Conservation (phyloP, 306 rosid genomes). For the Pterocarpus macrocarpus region DNA sequence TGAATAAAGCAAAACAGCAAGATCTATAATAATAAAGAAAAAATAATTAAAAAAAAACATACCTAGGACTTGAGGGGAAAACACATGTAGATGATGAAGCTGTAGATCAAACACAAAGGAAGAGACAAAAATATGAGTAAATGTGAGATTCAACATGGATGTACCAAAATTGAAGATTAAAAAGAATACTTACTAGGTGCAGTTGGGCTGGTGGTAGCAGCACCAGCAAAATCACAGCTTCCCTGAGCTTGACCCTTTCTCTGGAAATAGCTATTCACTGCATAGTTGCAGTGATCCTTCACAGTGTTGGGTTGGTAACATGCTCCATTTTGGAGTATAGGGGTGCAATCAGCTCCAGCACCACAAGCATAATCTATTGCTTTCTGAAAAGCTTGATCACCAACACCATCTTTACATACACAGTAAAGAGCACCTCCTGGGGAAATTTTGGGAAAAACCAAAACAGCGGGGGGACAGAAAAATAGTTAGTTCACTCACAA, state of each 20-base stretch:
- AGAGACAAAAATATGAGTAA: constrained; percentile 34
- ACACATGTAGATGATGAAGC: constrained; percentile 75
- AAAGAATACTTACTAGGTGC: constrained; percentile 66
- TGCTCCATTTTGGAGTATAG: constrained; percentile 69
- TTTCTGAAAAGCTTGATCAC: constrained; percentile 80
- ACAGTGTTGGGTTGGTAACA: constrained; percentile 88
- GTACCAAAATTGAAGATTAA: neutral
- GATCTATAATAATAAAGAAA: neutral
- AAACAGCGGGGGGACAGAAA: neutral
- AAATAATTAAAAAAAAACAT: constrained; percentile 19
- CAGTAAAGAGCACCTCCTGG: constrained; percentile 77
- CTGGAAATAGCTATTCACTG: constrained; percentile 93
- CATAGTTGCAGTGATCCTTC: constrained; percentile 89
- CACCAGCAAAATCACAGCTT: constrained; percentile 84
- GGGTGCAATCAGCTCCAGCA: constrained; percentile 89
- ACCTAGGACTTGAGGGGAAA: constrained; percentile 82
- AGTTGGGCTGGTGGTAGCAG: constrained; percentile 57
- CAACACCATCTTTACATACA: constrained; percentile 80
- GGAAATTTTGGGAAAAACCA: neutral
- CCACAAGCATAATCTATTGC: constrained; percentile 95
- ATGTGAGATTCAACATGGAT: neutral
- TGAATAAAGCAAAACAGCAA: neutral
- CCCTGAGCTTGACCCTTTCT: constrained; percentile 69
- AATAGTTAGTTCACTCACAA: constrained; percentile 38
- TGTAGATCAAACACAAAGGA: constrained; percentile 53